These are phyloP conservation scores for Crithidia bombi DNA, from an alignment of 208 protist genomes.

Conservation along the genomic window DNA sequence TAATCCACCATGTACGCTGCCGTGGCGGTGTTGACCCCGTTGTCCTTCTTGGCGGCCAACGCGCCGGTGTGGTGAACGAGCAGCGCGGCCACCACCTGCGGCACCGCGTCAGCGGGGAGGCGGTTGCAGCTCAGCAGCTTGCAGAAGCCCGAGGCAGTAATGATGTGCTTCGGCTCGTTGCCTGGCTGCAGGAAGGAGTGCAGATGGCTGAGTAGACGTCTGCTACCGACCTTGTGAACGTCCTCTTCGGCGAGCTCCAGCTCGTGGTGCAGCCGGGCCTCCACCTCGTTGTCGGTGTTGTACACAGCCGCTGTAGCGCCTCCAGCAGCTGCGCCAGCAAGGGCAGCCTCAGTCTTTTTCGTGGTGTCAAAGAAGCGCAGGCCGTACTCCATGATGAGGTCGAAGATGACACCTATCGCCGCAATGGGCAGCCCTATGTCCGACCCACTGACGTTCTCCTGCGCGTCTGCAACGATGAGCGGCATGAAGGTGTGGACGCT, in stretches of 20 bases:
- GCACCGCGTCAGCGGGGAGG: slow-evolving; percentile 53
- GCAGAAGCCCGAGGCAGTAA: slow-evolving; percentile 65
- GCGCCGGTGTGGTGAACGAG: slow-evolving; percentile 62
- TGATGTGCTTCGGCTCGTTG: slow-evolving; percentile 43
- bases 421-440: slow-evolving; percentile 57
- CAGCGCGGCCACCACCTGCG: slow-evolving; percentile 66
- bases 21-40: slow-evolving; percentile 30
- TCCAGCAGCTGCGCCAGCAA: background rate
- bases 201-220: slow-evolving; percentile 55
- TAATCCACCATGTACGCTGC: slow-evolving; percentile 67
- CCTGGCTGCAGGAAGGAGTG: slow-evolving; percentile 50
- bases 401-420: slow-evolving; percentile 77
- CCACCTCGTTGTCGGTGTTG: slow-evolving; percentile 41
- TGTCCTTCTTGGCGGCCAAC: slow-evolving; percentile 34
- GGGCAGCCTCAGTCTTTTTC: background rate
- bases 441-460: slow-evolving; percentile 29
- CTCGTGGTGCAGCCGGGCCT: slow-evolving; percentile 77
- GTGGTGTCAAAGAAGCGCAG: slow-evolving; percentile 82
- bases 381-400: slow-evolving; percentile 90
- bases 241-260: slow-evolving; percentile 78
- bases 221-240: slow-evolving; percentile 82
- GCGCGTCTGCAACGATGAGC: slow-evolving; percentile 73
- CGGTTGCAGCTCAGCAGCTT: slow-evolving; percentile 91
- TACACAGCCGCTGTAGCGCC: slow-evolving; percentile 19
- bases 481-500: slow-evolving; percentile 92